These are phyloP conservation scores for Globisporangium recalcitrans DNA, from an alignment of 352 stramenopile species.

Conservation along the genomic window DNA sequence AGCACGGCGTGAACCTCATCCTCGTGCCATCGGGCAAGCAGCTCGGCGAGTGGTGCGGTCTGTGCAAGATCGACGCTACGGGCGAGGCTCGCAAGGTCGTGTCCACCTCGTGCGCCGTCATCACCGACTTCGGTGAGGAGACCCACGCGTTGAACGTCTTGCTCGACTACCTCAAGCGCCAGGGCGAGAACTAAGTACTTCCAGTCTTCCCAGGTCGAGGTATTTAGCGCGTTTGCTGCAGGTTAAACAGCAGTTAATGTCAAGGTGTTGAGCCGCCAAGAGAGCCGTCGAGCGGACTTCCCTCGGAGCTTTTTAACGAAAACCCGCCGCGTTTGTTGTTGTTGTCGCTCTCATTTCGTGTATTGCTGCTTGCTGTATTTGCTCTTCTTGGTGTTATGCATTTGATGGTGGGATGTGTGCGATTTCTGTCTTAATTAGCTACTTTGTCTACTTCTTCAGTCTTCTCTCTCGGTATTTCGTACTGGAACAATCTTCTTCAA, in stretches of 20 bases:
- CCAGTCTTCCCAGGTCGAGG: constrained; percentile 13
- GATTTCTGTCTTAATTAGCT: constrained; percentile 5
- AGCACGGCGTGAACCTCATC: constrained; percentile 93
- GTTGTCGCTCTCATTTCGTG: not conserved
- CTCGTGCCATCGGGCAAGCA: constrained; percentile 93
- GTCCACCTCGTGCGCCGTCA: constrained; percentile 96
- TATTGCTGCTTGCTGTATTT: constrained; percentile 1
- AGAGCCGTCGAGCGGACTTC: constrained; percentile 23
- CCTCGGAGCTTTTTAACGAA: constrained; percentile 37
- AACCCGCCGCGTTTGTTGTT: constrained; percentile 10
- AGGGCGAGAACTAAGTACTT: constrained; percentile 80
- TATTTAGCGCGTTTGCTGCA: constrained; percentile 19
- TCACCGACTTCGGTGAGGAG: constrained; percentile 99
- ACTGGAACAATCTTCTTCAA: constrained; percentile 15
- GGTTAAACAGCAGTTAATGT: constrained; percentile 11
- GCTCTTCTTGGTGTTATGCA: not conserved
- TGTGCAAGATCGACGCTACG: constrained; percentile 98
- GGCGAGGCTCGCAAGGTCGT: constrained; percentile 98
- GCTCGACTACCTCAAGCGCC: constrained; percentile 98
- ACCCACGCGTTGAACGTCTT: constrained; percentile 96
- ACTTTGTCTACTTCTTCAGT: constrained; percentile 2
- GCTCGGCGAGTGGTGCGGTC: constrained; percentile 98
- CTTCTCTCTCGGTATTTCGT: constrained; percentile 10
- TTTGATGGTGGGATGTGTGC: not conserved
- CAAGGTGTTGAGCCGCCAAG: constrained; percentile 1